Evolutionary conservation across 2,329 filamentous ascomycete genomes (phyloP).

Genomic region (Dactylellina drechsleri): DNA sequence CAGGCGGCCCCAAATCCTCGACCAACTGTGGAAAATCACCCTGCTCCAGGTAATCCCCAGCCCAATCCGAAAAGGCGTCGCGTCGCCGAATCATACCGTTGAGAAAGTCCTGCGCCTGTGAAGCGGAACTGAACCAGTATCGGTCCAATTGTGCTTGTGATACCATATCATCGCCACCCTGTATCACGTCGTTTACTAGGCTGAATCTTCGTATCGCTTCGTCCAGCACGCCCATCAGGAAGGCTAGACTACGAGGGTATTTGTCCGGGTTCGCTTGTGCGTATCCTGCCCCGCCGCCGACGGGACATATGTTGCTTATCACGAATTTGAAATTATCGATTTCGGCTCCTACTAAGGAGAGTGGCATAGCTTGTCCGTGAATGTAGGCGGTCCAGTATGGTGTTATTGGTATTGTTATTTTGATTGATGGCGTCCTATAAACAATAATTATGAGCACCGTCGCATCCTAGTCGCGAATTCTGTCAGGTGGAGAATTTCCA

Average conservation of each 20-base stretch:
- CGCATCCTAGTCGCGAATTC: no score
- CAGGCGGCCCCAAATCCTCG: slow-evolving; percentile 5
- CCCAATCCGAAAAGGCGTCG: not conserved
- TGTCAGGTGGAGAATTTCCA: no score
- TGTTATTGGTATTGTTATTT: not conserved
- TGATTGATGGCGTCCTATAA: not conserved
- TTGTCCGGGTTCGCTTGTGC: not conserved
- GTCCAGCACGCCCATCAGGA: slow-evolving; percentile 3
- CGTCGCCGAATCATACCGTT: not conserved
- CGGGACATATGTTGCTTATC: not conserved
- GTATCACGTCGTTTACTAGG: not conserved
- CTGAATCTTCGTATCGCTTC: slow-evolving; percentile 8
- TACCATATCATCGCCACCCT: not conserved
- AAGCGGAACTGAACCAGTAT: not conserved
- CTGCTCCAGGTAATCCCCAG: not conserved
- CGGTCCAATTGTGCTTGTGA: not conserved
- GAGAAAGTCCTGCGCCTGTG: not conserved
- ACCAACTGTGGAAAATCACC: slow-evolving; percentile 5
- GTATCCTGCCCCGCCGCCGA: not conserved
- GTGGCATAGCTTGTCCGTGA: not conserved
- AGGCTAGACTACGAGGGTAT: slow-evolving; percentile 3
- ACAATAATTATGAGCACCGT: not conserved
- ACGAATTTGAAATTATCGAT: slow-evolving; percentile 11
- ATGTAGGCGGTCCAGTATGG: slow-evolving; percentile 8
- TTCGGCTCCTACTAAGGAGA: not conserved